These are phyloP conservation scores for Prosopis cineraria DNA, from an alignment of 306 rosid species.

Conservation along the genomic window DNA sequence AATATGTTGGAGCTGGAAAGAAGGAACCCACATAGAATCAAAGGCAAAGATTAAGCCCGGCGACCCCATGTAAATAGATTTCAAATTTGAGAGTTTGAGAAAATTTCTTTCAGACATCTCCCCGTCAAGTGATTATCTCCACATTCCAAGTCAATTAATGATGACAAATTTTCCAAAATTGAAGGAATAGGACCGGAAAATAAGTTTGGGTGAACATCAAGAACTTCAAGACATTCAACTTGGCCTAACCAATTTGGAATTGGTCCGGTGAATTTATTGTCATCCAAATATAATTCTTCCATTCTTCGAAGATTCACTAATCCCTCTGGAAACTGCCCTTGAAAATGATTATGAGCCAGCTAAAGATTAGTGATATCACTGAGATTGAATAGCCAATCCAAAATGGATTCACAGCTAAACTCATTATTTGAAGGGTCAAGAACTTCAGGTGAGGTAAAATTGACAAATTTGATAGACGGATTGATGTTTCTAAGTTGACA, in stretches of 20 bases:
- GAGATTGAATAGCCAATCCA: not conserved
- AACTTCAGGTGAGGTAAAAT: not conserved
- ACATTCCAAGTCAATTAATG: not conserved
- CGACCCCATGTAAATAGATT: not conserved
- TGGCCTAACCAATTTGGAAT: not conserved
- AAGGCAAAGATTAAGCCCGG: not conserved
- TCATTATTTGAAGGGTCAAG: not conserved
- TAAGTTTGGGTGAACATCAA: not conserved
- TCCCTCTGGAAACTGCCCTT: not conserved
- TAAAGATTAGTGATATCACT: not conserved
- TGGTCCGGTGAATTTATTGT: conserved; percentile 1
- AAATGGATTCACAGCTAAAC: not conserved
- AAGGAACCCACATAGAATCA: conserved; percentile 9
- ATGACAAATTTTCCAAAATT: not conserved
- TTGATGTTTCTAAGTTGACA: not conserved
- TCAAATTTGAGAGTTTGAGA: not conserved
- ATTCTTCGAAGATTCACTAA: not conserved
- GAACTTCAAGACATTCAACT: conserved; percentile 2
- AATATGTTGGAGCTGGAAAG: not conserved
- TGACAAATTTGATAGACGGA: not conserved
- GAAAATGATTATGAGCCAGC: not conserved
- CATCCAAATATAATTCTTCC: not conserved
- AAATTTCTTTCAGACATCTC: not conserved
- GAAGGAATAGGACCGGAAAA: not conserved
- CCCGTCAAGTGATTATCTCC: not conserved